Evolutionary conservation across 805 yeast genomes (phyloP).

Genomic region (Lachancea sp.): DNA sequence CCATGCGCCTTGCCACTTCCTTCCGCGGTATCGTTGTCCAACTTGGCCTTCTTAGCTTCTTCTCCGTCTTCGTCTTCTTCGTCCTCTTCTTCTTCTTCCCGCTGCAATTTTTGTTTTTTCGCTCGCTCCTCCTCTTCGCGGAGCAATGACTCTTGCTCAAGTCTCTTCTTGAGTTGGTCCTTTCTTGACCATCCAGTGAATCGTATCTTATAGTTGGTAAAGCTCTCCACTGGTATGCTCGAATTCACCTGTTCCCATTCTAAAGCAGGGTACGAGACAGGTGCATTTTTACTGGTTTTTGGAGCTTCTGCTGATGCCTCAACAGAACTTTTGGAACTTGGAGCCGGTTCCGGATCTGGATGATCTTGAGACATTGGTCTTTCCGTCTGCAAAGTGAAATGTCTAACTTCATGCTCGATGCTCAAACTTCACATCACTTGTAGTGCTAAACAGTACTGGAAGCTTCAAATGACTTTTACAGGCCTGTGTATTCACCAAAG

Average conservation of each 20-base stretch:
- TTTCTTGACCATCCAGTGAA: conserved; percentile 26
- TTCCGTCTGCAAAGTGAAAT: neutral
- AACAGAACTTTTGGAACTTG: neutral
- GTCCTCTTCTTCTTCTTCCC: neutral
- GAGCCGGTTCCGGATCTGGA: neutral
- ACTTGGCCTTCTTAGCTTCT: neutral
- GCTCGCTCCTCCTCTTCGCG: conserved; percentile 2
- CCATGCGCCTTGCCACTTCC: neutral
- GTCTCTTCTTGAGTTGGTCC: conserved; percentile 8
- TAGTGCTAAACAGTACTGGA: neutral
- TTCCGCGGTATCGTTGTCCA: neutral
- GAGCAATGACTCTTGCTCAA: neutral
- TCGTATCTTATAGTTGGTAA: conserved; percentile 24
- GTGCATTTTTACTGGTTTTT: neutral
- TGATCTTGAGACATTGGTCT: conserved; percentile 1
- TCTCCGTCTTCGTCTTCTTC: neutral
- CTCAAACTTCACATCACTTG: too few species aligned
- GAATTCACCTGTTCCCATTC: conserved; percentile 22
- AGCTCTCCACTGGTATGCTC: conserved; percentile 19
- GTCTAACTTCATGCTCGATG: too few species aligned
- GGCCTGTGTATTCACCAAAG: neutral
- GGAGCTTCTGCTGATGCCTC: conserved; percentile 5
- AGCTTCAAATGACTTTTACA: neutral
- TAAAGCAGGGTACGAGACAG: conserved; percentile 15
- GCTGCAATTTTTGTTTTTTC: conserved; percentile 1